Conservation (phyloP, 129 eudicot genomes). For the Arctium lappa region DNA sequence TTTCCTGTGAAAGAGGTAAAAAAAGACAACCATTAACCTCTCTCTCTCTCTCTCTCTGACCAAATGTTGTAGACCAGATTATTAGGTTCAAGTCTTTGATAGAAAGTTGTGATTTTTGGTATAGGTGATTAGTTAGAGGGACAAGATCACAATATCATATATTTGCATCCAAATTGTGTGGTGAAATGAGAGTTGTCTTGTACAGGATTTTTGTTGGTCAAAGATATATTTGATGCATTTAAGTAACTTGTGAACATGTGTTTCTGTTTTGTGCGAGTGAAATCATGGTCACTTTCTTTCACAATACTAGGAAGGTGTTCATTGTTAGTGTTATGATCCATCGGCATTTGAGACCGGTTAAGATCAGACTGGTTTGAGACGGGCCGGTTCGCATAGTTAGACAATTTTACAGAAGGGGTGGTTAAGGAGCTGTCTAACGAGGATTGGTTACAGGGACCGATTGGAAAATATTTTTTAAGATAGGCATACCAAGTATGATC, state of each 20-base stretch:
- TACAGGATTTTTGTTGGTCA: slow-evolving; percentile 12
- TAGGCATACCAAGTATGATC: too few species aligned
- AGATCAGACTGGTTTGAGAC: not conserved
- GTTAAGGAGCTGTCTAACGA: not conserved
- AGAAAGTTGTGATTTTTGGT: slow-evolving; percentile 9
- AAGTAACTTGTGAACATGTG: not conserved
- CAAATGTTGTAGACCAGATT: slow-evolving; percentile 7
- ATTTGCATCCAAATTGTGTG: slow-evolving; percentile 2
- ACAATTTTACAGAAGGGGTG: too few species aligned
- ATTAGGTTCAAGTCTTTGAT: not conserved
- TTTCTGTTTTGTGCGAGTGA: not conserved
- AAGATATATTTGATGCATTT: not conserved
- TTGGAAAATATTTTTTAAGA: too few species aligned
- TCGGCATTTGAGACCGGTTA: not conserved
- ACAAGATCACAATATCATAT: not conserved
- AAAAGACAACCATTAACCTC: slow-evolving; percentile 19
- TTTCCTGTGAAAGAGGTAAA: slow-evolving; percentile 49
- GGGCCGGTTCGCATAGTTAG: not conserved
- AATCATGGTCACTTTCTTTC: not conserved
- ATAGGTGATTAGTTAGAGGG: slow-evolving; percentile 7
- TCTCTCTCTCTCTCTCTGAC: slow-evolving; percentile 4
- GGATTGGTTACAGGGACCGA: too few species aligned
- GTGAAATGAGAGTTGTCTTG: slow-evolving; percentile 14
- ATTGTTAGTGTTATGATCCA: too few species aligned
- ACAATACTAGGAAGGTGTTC: not conserved